Percentiles rank a stretch among this genome's conserved stretches.
These are phyloP conservation scores for Fusarium siculi DNA, from an alignment of 2,329 filamentous ascomycete genomes.

Conservation along the genomic window DNA sequence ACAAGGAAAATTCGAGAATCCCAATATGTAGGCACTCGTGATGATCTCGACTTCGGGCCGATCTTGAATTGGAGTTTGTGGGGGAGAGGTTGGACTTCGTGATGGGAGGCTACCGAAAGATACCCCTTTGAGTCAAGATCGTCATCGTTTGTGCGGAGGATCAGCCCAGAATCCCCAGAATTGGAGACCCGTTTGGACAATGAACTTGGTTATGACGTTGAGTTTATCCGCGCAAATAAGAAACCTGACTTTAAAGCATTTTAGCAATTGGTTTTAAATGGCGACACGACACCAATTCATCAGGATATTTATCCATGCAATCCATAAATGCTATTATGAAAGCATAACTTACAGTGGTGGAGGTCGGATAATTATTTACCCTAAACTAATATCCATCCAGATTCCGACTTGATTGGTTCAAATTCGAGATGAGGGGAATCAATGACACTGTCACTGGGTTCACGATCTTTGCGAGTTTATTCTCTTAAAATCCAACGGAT, in stretches of 20 bases:
- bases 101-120: neutral
- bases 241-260: neutral
- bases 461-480: neutral
- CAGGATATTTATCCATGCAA: neutral
- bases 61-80: constrained; percentile 14
- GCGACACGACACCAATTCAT: too few species aligned
- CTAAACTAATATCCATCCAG: neutral
- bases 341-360: neutral
- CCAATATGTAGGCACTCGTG: neutral
- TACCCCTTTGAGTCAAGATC: constrained; percentile 11
- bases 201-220: constrained; percentile 7
- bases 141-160: constrained; percentile 15
- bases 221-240: constrained; percentile 9
- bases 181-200: neutral
- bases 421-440: neutral
- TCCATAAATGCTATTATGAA: too few species aligned
- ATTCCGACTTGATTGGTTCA: neutral
- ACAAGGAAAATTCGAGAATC: neutral
- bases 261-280: too few species aligned
- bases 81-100: neutral
- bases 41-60: constrained; percentile 16
- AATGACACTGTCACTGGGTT: neutral
- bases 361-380: neutral
- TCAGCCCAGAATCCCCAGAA: neutral
- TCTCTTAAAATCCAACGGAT: neutral